Percentiles rank a stretch among this genome's conserved stretches.
Evolutionary conservation across 768 basidiomycete species (phyloP).

Genomic region (Gymnopilus dilepis): DNA sequence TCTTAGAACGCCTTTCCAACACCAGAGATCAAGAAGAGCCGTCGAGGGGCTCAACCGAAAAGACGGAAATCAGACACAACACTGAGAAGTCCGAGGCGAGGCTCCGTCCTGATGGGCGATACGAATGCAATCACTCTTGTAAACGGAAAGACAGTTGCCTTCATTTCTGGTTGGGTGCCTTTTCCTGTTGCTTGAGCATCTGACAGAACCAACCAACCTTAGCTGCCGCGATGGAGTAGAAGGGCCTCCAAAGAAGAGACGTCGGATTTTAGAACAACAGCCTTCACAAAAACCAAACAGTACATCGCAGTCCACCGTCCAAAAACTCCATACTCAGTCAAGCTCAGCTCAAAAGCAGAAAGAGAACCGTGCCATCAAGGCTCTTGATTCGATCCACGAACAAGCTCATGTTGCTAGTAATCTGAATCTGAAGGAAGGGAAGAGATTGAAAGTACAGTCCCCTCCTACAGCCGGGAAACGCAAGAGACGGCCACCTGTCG

Average conservation of each 20-base stretch:
- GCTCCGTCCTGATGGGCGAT: conserved; percentile 17
- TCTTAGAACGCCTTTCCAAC: background rate
- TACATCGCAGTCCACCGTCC: conserved; percentile 2
- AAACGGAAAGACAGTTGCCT: conserved; percentile 78
- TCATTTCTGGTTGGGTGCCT: conserved; percentile 67
- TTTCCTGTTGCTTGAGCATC: background rate
- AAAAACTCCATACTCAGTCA: conserved; percentile 18
- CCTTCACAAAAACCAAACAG: conserved; percentile 8
- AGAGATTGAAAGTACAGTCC: conserved; percentile 50
- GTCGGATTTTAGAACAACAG: conserved; percentile 3
- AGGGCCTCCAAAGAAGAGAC: conserved; percentile 47
- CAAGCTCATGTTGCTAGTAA: conserved; percentile 45
- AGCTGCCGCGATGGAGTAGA: conserved; percentile 77
- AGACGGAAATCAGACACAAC: background rate
- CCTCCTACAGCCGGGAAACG: conserved; percentile 27
- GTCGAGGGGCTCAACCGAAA: background rate
- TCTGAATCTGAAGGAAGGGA: conserved; percentile 42
- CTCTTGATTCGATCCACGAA: conserved; percentile 50
- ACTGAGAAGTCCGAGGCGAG: background rate
- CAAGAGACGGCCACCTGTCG: conserved; percentile 37
- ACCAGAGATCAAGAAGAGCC: background rate
- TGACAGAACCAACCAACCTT: background rate
- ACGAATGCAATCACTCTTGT: conserved; percentile 81
- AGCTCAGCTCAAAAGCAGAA: conserved; percentile 19
- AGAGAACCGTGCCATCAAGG: conserved; percentile 38